phyloP scores from a whole-genome alignment of 169 alveolate genomes.

The Cyclospora cayetanensis region DNA sequence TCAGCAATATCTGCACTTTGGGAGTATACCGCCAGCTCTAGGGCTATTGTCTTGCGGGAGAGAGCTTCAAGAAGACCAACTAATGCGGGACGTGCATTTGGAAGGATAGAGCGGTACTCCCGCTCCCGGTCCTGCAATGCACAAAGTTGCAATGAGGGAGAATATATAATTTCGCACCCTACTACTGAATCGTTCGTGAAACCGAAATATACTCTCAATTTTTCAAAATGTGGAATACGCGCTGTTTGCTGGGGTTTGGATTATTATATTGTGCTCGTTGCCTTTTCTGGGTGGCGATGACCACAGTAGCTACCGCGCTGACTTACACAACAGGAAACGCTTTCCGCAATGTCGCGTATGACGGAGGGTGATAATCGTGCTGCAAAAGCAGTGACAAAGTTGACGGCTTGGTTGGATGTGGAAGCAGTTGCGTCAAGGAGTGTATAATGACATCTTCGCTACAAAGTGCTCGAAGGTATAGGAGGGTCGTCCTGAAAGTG shows the following conservation, averaged over 20 bases:
- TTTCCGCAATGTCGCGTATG: slow-evolving; percentile 20
- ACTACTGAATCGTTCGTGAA: too few species aligned
- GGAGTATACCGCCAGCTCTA: slow-evolving; percentile 1
- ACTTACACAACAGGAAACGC: slow-evolving; percentile 3
- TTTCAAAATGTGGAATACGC: too few species aligned
- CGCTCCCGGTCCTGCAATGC: neutral
- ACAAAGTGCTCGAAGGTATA: too few species aligned
- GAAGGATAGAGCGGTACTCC: neutral
- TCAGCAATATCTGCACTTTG: slow-evolving; percentile 23
- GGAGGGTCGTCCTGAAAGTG: too few species aligned
- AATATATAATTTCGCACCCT: too few species aligned
- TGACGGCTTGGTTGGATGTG: neutral
- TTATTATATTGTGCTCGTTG: too few species aligned
- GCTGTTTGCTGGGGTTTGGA: too few species aligned
- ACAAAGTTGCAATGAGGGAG: too few species aligned
- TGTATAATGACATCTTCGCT: too few species aligned
- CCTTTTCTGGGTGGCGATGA: too few species aligned
- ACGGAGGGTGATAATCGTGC: slow-evolving; percentile 6
- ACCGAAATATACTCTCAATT: too few species aligned
- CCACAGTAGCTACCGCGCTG: too few species aligned
- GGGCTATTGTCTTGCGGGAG: neutral
- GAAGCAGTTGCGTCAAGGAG: neutral
- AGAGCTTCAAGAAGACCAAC: neutral
- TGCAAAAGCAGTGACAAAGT: neutral
- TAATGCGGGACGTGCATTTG: neutral